Evolutionary conservation across 2,329 filamentous ascomycete species (phyloP).

Genomic region (Ophiocordyceps polyrhachis-furcata): DNA sequence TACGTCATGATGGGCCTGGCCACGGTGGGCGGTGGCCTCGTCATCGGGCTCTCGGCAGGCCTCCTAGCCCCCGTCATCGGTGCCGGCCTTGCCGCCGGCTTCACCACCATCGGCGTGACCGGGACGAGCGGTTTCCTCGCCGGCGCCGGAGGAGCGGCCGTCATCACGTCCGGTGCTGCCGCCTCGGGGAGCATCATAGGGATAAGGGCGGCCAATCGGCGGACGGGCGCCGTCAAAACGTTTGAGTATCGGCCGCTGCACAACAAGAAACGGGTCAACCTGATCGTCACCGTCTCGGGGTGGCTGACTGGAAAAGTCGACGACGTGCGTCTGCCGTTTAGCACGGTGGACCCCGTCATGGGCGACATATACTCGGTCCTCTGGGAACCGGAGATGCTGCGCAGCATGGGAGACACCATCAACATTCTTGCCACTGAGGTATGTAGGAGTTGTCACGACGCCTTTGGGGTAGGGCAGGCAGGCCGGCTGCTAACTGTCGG

Average conservation of each 20-base stretch:
- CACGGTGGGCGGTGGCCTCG: conserved; percentile 82
- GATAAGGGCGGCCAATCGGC: conserved; percentile 62
- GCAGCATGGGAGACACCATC: conserved; percentile 95
- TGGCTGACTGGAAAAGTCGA: conserved; percentile 99
- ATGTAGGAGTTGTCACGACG: conserved; percentile 11
- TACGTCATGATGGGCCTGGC: conserved; percentile 94
- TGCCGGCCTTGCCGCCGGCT: conserved; percentile 79
- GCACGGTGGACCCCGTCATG: conserved; percentile 94
- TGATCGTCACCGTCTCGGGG: conserved; percentile 86
- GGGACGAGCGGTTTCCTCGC: conserved; percentile 81
- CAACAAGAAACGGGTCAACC: conserved; percentile 93
- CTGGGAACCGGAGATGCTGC: conserved; percentile 97
- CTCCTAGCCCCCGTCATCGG: conserved; percentile 86
- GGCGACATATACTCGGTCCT: conserved; percentile 92
- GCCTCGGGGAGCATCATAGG: conserved; percentile 77
- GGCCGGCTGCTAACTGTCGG: neutral
- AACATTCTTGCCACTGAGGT: conserved; percentile 96
- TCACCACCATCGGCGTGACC: conserved; percentile 83
- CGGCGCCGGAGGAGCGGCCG: conserved; percentile 76
- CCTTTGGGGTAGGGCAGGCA: neutral
- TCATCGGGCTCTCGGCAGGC: conserved; percentile 88
- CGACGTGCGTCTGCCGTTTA: conserved; percentile 87
- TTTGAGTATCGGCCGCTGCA: conserved; percentile 94
- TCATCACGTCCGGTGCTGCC: conserved; percentile 82
- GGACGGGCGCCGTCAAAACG: conserved; percentile 82